Percentiles rank a stretch among this genome's conserved stretches.
Conservation (phyloP, 2,329 filamentous ascomycete species). For the Ophiostoma sp. region DNA sequence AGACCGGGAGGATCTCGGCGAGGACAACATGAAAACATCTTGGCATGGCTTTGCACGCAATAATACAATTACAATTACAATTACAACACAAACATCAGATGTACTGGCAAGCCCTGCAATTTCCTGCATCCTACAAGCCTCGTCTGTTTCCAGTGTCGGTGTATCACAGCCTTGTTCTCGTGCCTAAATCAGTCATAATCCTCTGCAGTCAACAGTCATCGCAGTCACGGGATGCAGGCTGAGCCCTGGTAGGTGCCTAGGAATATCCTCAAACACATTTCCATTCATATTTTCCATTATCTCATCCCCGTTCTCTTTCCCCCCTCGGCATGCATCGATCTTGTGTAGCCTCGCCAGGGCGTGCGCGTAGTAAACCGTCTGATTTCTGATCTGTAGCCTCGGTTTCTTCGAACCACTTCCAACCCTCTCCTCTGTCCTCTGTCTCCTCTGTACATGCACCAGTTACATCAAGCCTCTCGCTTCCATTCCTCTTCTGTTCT, state of each 20-base stretch:
- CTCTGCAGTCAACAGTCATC: background rate
- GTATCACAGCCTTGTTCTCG: constrained; percentile 4
- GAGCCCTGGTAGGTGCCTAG: background rate
- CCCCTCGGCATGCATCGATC: background rate
- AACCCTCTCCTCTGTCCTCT: background rate
- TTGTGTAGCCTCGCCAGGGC: background rate
- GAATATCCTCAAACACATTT: background rate
- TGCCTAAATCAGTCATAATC: background rate
- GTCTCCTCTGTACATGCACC: background rate
- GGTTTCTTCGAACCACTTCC: background rate
- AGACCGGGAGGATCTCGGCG: background rate
- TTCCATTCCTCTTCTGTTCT: no score
- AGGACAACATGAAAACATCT: background rate
- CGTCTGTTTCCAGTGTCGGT: constrained; percentile 1
- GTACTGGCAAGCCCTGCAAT: no score
- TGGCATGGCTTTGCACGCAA: background rate
- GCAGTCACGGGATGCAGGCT: background rate
- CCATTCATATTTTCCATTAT: background rate
- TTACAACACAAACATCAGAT: no score
- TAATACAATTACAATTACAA: no score
- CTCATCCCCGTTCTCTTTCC: no score
- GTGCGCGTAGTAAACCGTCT: constrained; percentile 1
- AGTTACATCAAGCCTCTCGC: background rate
- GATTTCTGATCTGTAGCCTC: background rate
- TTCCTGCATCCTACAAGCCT: background rate